Conservation (phyloP, 179 eudicot genomes). For the Sideroxylon spinosum region DNA sequence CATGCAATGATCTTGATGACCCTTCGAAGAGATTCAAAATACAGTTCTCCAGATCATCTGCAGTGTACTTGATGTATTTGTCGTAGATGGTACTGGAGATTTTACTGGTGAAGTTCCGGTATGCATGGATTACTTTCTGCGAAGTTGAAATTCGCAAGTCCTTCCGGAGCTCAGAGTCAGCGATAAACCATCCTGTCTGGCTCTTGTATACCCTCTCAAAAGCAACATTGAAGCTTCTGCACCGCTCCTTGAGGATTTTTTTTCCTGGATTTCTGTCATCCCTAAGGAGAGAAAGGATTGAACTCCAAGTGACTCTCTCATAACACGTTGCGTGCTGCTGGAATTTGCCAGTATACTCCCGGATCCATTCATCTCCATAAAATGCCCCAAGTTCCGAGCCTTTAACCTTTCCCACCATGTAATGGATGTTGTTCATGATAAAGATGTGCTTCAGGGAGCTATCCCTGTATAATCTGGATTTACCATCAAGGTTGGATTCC, state of each 20-base stretch:
- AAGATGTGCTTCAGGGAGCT: constrained; percentile 53
- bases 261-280: constrained; percentile 41
- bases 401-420: constrained; percentile 57
- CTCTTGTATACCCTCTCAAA: constrained; percentile 60
- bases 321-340: constrained; percentile 61
- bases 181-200: constrained; percentile 64
- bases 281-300: constrained; percentile 39
- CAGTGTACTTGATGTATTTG: constrained; percentile 62
- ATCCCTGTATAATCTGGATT: constrained; percentile 57
- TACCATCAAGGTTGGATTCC: constrained; percentile 55
- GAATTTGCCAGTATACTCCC: constrained; percentile 34
- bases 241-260: constrained; percentile 43
- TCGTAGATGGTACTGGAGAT: constrained; percentile 32
- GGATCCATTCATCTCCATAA: constrained; percentile 74
- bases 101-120: constrained; percentile 47
- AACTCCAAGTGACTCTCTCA: constrained; percentile 63
- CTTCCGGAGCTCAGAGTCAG: constrained; percentile 57
- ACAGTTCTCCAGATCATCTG: constrained; percentile 51
- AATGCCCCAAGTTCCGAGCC: constrained; percentile 36
- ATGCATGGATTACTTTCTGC: constrained; percentile 58
- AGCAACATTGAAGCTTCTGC: constrained; percentile 43
- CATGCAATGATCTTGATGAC: too few species aligned
- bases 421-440: constrained; percentile 75
- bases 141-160: constrained; percentile 61
- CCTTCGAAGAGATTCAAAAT: constrained; percentile 73